These are phyloP conservation scores for Corymbia calophylla DNA, from an alignment of 441 rosid genomes.

Conservation along the genomic window DNA sequence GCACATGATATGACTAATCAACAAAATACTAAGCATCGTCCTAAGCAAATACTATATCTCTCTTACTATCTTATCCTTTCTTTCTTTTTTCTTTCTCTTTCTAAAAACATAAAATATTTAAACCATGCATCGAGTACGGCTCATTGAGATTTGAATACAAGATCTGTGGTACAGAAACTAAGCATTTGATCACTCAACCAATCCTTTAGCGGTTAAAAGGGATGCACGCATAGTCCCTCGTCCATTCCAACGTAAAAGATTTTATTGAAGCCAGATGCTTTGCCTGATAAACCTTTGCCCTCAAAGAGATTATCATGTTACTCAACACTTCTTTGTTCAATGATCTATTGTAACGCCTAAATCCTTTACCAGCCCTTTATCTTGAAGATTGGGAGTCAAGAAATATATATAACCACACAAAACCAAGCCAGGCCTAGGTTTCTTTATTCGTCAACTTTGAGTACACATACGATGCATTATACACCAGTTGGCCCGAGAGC, in stretches of 20 bases:
- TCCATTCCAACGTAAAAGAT: not conserved
- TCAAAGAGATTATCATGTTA: not conserved
- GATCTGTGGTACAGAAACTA: not conserved
- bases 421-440: not conserved
- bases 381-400: not conserved
- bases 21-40: not conserved
- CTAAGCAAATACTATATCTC: not conserved
- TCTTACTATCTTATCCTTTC: not conserved
- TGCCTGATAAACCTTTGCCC: not conserved
- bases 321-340: not conserved
- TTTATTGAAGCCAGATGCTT: not conserved
- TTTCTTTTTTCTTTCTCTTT: fast-evolving
- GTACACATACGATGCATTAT: not conserved
- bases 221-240: not conserved
- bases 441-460: not conserved
- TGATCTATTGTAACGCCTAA: not conserved
- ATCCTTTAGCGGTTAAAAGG: not conserved
- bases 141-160: not conserved
- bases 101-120: not conserved
- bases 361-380: not conserved
- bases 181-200: not conserved
- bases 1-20: not conserved
- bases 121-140: not conserved
- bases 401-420: not conserved
- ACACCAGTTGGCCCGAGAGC: not conserved